Evolutionary conservation across 352 stramenopile genomes (phyloP), one percentile per base, ranked within the genome.

Genomic region (Globisporangium okanoganense): DNA sequence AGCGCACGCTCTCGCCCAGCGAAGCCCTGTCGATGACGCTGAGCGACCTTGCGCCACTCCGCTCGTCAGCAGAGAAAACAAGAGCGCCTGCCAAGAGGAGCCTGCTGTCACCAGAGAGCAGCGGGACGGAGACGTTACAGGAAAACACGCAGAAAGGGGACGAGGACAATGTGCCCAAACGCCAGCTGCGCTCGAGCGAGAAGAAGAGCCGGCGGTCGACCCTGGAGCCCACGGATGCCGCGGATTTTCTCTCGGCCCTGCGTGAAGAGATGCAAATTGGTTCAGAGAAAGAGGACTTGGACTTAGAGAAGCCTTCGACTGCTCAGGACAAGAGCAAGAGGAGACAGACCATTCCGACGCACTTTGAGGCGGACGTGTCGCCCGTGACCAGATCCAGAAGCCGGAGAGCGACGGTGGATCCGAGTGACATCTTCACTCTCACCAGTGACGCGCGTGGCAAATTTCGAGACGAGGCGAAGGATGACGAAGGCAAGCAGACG

Each of bases 321-420:
- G 7, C 55, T 5, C 49, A 38, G 29, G 51, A 58, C 7, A 54
- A 59, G 53, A 51, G 5, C n/a, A 62, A 62, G 40, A 41, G 61
- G 3, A 40, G 61, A 1, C 54, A 59, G 49, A 55, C 45, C 12
- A 47, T 55, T 9, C 18, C 33, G 25, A 57, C 25, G 3, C 47
- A 33, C 16, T 66, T 62, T 9, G 53, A 57, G 20, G 16, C 18
- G 1, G 51, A 60, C 20, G 48, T 53, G 38, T 75, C 67, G 9
- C 67, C 67, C 7, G 66, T 69, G 29, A 78, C 65, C 14, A 38
- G 66, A 22, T 63, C 49, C 3, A 63, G 61, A n/a, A 67, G 54
- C 25, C 68, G 80, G 20, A 66, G 78, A 13, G 56, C 70, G n/a
- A 92, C 80, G 5, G 57, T 88, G 0, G 82, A 90, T 12, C 76